Percentiles rank a stretch among this genome's conserved stretches.
These are phyloP conservation scores for Excoecaria agallocha DNA, from an alignment of 345 rosid species.

Conservation along the genomic window DNA sequence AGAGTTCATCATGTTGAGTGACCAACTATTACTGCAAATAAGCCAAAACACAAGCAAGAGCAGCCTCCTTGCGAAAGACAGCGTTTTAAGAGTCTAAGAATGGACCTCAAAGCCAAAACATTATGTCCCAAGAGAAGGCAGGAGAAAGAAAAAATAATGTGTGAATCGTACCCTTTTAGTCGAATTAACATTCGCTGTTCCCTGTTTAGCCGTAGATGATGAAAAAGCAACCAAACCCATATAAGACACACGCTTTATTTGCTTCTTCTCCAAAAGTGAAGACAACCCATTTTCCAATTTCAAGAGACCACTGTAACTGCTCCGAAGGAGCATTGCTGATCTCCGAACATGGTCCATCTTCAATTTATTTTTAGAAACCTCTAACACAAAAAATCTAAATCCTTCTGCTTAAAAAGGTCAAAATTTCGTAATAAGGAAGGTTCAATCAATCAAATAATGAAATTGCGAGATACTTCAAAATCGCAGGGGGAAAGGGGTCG, in stretches of 20 bases:
- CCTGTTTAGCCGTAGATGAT: not conserved
- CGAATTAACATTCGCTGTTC: not conserved
- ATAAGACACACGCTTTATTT: constrained; percentile 11
- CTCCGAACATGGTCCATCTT: constrained; percentile 16
- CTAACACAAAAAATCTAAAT: not conserved
- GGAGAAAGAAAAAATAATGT: not conserved
- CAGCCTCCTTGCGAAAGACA: not conserved
- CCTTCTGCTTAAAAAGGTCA: not conserved
- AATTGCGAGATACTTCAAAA: not conserved
- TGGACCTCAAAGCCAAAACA: not conserved
- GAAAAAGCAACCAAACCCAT: constrained; percentile 18
- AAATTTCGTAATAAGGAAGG: not conserved
- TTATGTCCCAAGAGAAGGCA: not conserved
- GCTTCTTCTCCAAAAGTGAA: not conserved
- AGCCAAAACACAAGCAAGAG: not conserved
- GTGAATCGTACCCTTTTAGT: constrained; percentile 9
- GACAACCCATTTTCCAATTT: constrained; percentile 3
- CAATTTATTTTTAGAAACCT: not conserved
- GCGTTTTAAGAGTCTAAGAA: not conserved
- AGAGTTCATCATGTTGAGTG: not conserved
- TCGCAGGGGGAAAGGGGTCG: not conserved
- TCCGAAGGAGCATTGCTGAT: constrained; percentile 10
- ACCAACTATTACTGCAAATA: not conserved
- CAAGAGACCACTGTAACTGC: constrained; percentile 4
- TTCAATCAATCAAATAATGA: not conserved